These are phyloP conservation scores for Phytopythium vexans DNA, from an alignment of 352 stramenopile species.

Conservation along the genomic window DNA sequence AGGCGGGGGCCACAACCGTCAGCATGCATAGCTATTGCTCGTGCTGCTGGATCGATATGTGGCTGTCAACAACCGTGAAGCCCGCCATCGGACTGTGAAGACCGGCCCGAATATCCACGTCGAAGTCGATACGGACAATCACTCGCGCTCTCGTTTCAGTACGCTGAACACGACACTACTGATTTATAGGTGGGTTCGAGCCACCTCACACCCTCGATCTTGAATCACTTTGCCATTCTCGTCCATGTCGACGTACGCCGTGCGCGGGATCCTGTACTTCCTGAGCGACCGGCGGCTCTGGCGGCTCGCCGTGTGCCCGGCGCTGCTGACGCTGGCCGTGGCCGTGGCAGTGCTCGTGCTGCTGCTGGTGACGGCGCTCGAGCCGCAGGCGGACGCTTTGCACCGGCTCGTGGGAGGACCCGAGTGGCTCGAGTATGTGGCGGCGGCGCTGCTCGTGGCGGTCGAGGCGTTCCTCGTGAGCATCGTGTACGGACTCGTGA, in stretches of 20 bases:
- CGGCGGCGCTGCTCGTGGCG: constrained; percentile 38
- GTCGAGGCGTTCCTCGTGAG: constrained; percentile 56
- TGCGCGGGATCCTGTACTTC: constrained; percentile 41
- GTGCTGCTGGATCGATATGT: too few species aligned
- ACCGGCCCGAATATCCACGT: too few species aligned
- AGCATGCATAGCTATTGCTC: too few species aligned
- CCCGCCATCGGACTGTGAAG: too few species aligned
- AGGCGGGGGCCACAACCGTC: too few species aligned
- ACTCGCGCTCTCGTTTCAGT: too few species aligned
- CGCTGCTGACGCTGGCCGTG: constrained; percentile 48
- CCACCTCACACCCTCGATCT: too few species aligned
- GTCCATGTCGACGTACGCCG: constrained; percentile 37
- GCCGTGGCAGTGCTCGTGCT: constrained; percentile 31
- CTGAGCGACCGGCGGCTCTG: constrained; percentile 41
- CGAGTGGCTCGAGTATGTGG: too few species aligned
- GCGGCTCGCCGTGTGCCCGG: constrained; percentile 34
- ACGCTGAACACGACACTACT: too few species aligned
- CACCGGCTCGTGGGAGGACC: constrained; percentile 18
- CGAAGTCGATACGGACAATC: too few species aligned
- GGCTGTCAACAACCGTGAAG: too few species aligned
- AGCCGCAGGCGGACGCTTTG: constrained; percentile 31
- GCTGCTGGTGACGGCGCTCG: constrained; percentile 35
- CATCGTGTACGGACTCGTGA: constrained; percentile 42
- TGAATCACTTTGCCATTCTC: not conserved
- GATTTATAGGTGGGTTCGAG: too few species aligned